Evolutionary conservation across 345 rosid species (phyloP), one percentile per base, ranked within the genome.

Genomic region (Eucalyptus sp.): DNA sequence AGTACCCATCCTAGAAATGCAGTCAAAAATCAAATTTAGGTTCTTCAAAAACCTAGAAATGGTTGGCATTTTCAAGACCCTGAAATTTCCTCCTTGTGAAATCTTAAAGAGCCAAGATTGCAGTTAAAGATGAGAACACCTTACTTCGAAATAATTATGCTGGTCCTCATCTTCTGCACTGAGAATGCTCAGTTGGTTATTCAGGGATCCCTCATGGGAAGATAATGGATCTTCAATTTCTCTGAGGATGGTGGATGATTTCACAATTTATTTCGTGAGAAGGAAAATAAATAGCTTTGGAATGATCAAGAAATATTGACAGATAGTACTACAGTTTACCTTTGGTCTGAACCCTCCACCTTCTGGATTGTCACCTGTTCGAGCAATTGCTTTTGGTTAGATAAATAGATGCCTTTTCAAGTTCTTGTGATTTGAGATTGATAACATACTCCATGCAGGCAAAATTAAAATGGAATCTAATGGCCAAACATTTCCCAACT

Each of bases 281-380:
- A 76, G 84, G 84, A 76, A 76, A 41, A 20, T 9, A 76, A 76
- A 76, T 41, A 76, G 84, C 84, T 41, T 20, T 76, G 84, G 84
- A 41, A 76, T 76, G 48, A 41, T 41, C 29, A 20, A 76, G 29
- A 41, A 76, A 41, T 76, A 76, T 41, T 76, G 29, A 76, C 84
- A 41, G 15, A 76, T 20, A 20, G 11, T 41, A 76, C 84, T 41
- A 5, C 46, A 22, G 25, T 50, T 90, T 89, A 97, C 99, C 95
- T 95, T 88, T 90, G 95, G 89, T 94, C 93, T 49, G 52, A 92
- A 86, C 92, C 95, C 88, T 95, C 96, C 89, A 95, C 92, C 94
- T 89, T 95, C 90, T 95, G 95, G 56, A 98, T 94, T 86, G 97
- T 93, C 60, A 98, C 95, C 99, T 98, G 91, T 88, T 46, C 62